Evolutionary conservation across 2,329 filamentous ascomycete genomes (phyloP).

Genomic region (Botryotinia convoluta): DNA sequence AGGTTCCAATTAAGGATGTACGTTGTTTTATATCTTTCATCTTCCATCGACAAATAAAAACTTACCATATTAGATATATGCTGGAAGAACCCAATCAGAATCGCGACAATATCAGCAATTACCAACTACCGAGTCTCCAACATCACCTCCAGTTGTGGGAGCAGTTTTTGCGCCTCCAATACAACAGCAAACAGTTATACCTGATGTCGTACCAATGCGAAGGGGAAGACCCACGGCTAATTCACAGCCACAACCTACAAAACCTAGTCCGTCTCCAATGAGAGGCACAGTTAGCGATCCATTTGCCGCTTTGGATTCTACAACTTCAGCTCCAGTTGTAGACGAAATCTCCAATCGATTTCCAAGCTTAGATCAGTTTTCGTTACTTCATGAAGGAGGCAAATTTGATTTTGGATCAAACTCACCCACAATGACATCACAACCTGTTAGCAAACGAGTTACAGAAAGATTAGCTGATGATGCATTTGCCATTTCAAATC

Average conservation of each 20-base stretch:
- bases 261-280: constrained; percentile 66
- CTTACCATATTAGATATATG: constrained; percentile 61
- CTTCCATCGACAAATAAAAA: constrained; percentile 7
- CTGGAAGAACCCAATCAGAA: constrained; percentile 62
- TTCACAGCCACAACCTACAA: constrained; percentile 46
- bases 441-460: constrained; percentile 62
- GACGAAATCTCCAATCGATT: constrained; percentile 87
- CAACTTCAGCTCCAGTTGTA: constrained; percentile 50
- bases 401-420: constrained; percentile 79
- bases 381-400: constrained; percentile 78
- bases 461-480: constrained; percentile 79
- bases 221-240: constrained; percentile 70
- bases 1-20: constrained; percentile 87
- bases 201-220: constrained; percentile 91
- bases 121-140: constrained; percentile 53
- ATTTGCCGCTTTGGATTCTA: constrained; percentile 83
- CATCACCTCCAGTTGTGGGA: constrained; percentile 63
- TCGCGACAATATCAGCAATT: constrained; percentile 56
- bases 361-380: constrained; percentile 89
- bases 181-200: constrained; percentile 69
- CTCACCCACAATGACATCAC: constrained; percentile 47
- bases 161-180: constrained; percentile 76
- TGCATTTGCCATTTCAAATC: constrained; percentile 58
- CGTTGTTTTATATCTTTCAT: constrained; percentile 38
- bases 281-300: constrained; percentile 73